Evolutionary conservation across 345 rosid species (phyloP).

Genomic region (Lagerstroemia speciosa): DNA sequence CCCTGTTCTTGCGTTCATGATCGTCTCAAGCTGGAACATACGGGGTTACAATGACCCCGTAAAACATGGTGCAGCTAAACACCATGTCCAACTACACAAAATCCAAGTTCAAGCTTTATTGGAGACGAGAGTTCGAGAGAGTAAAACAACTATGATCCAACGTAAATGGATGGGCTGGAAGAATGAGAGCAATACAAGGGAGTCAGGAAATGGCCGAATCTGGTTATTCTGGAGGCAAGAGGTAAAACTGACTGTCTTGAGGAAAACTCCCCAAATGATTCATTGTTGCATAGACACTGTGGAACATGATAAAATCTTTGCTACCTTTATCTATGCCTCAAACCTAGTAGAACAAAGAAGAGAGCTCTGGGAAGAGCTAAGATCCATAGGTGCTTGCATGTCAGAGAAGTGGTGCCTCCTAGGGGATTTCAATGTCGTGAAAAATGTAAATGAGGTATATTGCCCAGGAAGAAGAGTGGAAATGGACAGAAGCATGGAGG

Average conservation of each 20-base stretch:
- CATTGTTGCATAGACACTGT: not conserved
- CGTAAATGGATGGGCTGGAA: not conserved
- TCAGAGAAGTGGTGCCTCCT: not conserved
- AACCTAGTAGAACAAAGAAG: not conserved
- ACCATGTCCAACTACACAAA: not conserved
- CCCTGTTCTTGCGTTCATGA: not conserved
- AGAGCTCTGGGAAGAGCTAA: not conserved
- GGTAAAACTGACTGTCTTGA: not conserved
- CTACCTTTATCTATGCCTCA: not conserved
- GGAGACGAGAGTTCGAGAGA: not conserved
- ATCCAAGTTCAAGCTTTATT: no score
- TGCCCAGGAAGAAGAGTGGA: no score
- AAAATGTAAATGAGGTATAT: no score
- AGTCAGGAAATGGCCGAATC: not conserved
- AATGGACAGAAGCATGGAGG: not conserved
- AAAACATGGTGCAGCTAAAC: not conserved
- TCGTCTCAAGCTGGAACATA: not conserved
- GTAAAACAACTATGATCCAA: no score
- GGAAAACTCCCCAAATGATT: not conserved
- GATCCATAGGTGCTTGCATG: not conserved
- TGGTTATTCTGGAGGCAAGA: not conserved
- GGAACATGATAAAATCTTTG: no score
- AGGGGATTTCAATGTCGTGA: not conserved
- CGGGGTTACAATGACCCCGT: not conserved
- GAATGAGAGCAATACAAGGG: not conserved